A percentile compares a stretch with the other conserved stretches of the same genome.
phyloP scores from a whole-genome alignment of 257 asterid species.

The Solanum megistacrolobum region DNA sequence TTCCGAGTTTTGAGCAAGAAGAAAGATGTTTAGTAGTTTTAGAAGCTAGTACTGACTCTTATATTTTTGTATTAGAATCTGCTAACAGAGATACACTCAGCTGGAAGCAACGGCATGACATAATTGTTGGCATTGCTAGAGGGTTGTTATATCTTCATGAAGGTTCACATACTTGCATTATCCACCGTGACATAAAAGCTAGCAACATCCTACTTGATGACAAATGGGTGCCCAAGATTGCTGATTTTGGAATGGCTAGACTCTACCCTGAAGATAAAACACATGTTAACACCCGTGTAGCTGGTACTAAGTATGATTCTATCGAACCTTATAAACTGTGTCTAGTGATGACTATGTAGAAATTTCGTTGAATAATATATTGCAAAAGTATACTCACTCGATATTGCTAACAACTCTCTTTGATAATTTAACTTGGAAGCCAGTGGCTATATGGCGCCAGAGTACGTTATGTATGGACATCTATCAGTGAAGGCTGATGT shows the following conservation, averaged over 20 bases:
- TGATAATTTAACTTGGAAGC: slow-evolving; percentile 16
- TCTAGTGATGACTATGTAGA: not conserved
- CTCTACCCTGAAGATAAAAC: slow-evolving; percentile 70
- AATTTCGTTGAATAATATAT: not conserved
- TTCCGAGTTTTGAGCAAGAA: not conserved
- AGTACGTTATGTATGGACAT: slow-evolving; percentile 67
- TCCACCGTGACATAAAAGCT: slow-evolving; percentile 90
- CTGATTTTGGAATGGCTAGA: slow-evolving; percentile 94
- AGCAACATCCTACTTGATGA: slow-evolving; percentile 87
- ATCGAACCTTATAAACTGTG: not conserved
- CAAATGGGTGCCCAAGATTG: slow-evolving; percentile 86
- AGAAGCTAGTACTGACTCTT: slow-evolving; percentile 3
- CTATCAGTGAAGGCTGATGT: slow-evolving; percentile 81
- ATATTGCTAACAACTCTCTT: not conserved
- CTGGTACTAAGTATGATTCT: slow-evolving; percentile 81
- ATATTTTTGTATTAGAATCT: slow-evolving; percentile 36
- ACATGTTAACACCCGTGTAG: slow-evolving; percentile 74
- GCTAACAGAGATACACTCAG: slow-evolving; percentile 35
- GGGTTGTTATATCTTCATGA: slow-evolving; percentile 89
- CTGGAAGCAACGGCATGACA: slow-evolving; percentile 76
- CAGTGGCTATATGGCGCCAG: slow-evolving; percentile 99
- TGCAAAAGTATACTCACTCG: not conserved
- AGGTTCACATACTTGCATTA: slow-evolving; percentile 63
- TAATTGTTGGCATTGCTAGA: slow-evolving; percentile 66
- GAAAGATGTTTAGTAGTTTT: not conserved